A percentile compares a stretch with the other conserved stretches of the same genome.
Conservation (phyloP, 2,329 filamentous ascomycete species). For the Hirsutella thompsonii region DNA sequence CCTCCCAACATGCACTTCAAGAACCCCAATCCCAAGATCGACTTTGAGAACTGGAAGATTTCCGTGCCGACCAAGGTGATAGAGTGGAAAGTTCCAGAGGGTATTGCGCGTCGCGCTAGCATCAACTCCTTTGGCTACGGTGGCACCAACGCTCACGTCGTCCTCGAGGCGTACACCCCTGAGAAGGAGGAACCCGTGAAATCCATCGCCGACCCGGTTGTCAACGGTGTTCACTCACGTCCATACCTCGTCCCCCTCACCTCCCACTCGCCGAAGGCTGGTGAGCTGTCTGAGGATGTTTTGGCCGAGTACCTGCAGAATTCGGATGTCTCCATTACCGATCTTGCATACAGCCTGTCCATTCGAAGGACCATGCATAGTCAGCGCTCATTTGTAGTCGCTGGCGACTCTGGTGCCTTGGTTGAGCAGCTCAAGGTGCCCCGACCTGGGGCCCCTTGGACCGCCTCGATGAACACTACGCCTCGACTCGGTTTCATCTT, state of each 20-base stretch:
- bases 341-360: conserved; percentile 11
- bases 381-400: conserved; percentile 12
- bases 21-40: conserved; percentile 11
- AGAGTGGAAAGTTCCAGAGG: conserved; percentile 3
- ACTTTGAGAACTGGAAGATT: conserved; percentile 8
- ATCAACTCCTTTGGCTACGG: conserved; percentile 25
- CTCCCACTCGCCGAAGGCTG: conserved; percentile 10
- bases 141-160: conserved; percentile 20
- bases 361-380: conserved; percentile 9
- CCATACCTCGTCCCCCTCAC: conserved; percentile 11
- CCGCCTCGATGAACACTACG: conserved; percentile 5
- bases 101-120: conserved; percentile 8
- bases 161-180: conserved; percentile 10
- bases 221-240: conserved; percentile 8
- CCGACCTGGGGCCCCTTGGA: conserved; percentile 9
- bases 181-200: background rate
- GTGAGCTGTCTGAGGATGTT: conserved; percentile 9
- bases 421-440: conserved; percentile 7
- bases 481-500: conserved; percentile 12
- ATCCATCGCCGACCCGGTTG: conserved; percentile 5
- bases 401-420: conserved; percentile 5
- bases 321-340: conserved; percentile 6
- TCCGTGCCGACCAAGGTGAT: conserved; percentile 1
- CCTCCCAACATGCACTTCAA: conserved; percentile 12
- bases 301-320: conserved; percentile 7